Percentiles rank a stretch among this genome's conserved stretches.
phyloP scores from a whole-genome alignment of 495 filamentous ascomycete genomes.

The Lophium mytilinum region DNA sequence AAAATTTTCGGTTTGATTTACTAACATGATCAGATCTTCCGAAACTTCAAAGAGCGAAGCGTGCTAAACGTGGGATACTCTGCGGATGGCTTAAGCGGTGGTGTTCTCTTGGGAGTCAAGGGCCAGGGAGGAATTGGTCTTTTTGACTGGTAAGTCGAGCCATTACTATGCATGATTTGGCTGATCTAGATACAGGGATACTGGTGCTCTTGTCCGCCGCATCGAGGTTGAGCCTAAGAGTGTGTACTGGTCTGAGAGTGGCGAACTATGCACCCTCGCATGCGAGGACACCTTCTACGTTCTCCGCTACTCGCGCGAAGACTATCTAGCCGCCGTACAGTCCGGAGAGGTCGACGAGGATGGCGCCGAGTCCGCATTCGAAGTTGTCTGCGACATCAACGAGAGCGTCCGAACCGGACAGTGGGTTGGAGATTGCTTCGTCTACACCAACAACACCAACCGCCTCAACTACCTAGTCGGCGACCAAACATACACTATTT shows the following conservation, averaged over 20 bases:
- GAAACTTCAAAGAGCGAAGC: constrained; percentile 91
- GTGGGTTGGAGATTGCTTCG: constrained; percentile 98
- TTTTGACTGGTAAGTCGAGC: constrained; percentile 65
- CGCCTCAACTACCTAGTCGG: constrained; percentile 96
- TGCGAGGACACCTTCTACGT: constrained; percentile 97
- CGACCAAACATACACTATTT: constrained; percentile 97
- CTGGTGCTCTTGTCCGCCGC: constrained; percentile 76
- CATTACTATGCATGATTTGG: background rate
- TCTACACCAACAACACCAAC: constrained; percentile 96
- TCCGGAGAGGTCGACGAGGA: constrained; percentile 82
- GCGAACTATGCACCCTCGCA: constrained; percentile 84
- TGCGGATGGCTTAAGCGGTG: constrained; percentile 82
- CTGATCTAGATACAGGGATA: constrained; percentile 37
- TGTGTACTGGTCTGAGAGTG: constrained; percentile 93
- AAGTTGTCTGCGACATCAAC: constrained; percentile 88
- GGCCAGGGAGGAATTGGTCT: constrained; percentile 91
- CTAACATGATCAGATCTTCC: constrained; percentile 52
- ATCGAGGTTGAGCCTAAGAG: constrained; percentile 90
- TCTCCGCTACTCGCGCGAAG: constrained; percentile 79
- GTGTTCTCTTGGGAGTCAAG: constrained; percentile 88
- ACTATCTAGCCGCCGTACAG: constrained; percentile 73
- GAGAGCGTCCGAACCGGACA: constrained; percentile 91
- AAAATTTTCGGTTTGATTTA: background rate
- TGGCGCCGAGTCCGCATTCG: constrained; percentile 94
- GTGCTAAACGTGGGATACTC: constrained; percentile 87